A percentile compares a stretch with the other conserved stretches of the same genome.
phyloP scores from a whole-genome alignment of 768 basidiomycete species.

The Fistulinella prunicolor region DNA sequence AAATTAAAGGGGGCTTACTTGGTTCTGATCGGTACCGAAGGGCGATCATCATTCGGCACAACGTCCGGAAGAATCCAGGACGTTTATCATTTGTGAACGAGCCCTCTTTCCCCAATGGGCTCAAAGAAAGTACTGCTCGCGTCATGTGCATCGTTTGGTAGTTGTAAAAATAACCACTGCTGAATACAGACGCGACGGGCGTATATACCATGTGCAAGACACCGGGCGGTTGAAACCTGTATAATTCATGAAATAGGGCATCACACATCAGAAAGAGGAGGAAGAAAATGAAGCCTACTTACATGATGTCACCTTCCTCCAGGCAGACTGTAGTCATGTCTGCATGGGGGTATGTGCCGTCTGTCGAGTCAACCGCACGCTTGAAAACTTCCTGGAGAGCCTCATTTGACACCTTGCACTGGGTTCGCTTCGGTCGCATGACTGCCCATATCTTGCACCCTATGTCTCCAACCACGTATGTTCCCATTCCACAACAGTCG shows the following conservation, averaged over 20 bases:
- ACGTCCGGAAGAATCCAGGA: background rate
- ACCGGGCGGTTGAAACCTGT: constrained; percentile 1
- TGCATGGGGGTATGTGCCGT: background rate
- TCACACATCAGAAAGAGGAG: too few species aligned
- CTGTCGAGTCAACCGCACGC: background rate
- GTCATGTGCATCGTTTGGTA: constrained; percentile 1
- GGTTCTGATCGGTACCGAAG: background rate
- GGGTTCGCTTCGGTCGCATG: background rate
- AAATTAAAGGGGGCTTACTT: too few species aligned
- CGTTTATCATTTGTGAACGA: background rate
- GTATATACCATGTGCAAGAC: background rate
- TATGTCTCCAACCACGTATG: background rate
- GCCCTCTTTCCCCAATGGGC: background rate
- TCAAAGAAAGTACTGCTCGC: background rate
- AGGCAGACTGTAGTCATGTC: constrained; percentile 2
- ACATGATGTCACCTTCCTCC: constrained; percentile 2
- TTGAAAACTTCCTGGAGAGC: background rate
- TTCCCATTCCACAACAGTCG: constrained; percentile 2
- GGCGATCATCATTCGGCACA: background rate
- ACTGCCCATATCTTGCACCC: constrained; percentile 1
- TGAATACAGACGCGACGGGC: background rate
- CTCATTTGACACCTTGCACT: background rate
- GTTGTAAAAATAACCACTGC: background rate
- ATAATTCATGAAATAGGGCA: background rate
- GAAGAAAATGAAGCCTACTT: background rate